Evolutionary conservation across 1,284 basidiomycete species (phyloP), one percentile per base, ranked within the genome.

Genomic region (Trametes hirsuta): DNA sequence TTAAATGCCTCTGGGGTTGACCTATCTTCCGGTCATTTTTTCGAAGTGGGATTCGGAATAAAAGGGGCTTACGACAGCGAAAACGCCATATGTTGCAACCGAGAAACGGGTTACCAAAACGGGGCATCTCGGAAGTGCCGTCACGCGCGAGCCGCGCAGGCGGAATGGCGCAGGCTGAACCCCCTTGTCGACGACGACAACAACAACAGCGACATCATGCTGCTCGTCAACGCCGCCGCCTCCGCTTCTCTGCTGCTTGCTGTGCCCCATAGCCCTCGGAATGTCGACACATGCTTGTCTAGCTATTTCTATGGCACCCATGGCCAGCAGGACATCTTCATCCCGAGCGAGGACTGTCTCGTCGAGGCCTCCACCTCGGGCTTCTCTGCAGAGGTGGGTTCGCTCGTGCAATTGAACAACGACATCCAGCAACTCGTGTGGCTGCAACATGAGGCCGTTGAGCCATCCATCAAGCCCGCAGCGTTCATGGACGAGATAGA

Each of bases 361-460:
- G 57, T 41, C 40, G 64, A 55, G 62, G 66, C 58, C n/a, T 36
- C 60, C 6, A 48, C 24, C 18, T 22, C 48, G 2, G 15, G 8
- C 36, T 12, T 39, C 44, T 36, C 61, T 21, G 25, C 65, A 15
- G 15, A 37, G 14, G 47, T 44, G 9, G 66, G 68, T 8, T 35
- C 57, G 10, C 42, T 67, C n/a, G 53, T 57, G 2, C 57, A 59
- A n/a, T 47, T 67, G 6, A n/a, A 54, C 0, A 42, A 48, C n/a
- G 47, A 52, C 10, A 55, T 45, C 21, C 51, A 63, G 65, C 79
- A 82, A 62, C 80, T 90, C 35, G 80, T 87, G 6, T 90, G 87
- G 87, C 64, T 90, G 9, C 81, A 87, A 62, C 79, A 84, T 59
- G 73, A 79, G 40, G 77, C 79, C 4, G 69, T 87, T 39, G 86